Percentiles rank a stretch among this genome's conserved stretches.
These are phyloP conservation scores for Epichloe sp. DNA, from an alignment of 2,329 filamentous ascomycete species.

Conservation along the genomic window DNA sequence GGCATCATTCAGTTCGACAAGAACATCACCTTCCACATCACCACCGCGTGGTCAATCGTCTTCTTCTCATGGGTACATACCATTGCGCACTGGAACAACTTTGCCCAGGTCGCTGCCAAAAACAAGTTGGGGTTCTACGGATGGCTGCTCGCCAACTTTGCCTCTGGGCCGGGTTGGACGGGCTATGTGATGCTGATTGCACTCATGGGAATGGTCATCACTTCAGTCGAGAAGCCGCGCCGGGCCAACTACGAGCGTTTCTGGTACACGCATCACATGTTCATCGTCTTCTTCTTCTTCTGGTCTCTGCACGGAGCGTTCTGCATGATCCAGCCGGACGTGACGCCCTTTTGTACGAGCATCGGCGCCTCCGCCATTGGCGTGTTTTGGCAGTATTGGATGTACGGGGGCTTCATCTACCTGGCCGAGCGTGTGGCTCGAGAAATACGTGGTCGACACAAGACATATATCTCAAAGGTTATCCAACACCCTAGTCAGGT, in stretches of 20 bases:
- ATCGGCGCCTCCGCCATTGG: slow-evolving; percentile 53
- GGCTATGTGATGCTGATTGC: slow-evolving; percentile 74
- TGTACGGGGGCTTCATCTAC: slow-evolving; percentile 75
- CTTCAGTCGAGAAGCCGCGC: slow-evolving; percentile 63
- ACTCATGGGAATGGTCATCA: slow-evolving; percentile 65
- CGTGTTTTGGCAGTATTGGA: slow-evolving; percentile 85
- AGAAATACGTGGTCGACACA: slow-evolving; percentile 67
- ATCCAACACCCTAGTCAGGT: slow-evolving; percentile 83
- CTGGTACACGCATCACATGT: slow-evolving; percentile 84
- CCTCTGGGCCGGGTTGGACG: slow-evolving; percentile 72
- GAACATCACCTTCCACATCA: slow-evolving; percentile 81
- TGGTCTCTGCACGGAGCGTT: slow-evolving; percentile 84
- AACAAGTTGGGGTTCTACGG: slow-evolving; percentile 68
- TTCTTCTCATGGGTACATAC: slow-evolving; percentile 83
- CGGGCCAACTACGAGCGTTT: slow-evolving; percentile 79
- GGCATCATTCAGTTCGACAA: slow-evolving; percentile 82
- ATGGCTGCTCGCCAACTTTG: slow-evolving; percentile 63
- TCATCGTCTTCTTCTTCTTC: slow-evolving; percentile 79
- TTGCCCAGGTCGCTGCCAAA: slow-evolving; percentile 61
- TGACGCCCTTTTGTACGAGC: slow-evolving; percentile 60
- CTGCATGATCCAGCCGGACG: slow-evolving; percentile 81
- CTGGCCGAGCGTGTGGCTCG: slow-evolving; percentile 66
- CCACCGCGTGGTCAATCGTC: slow-evolving; percentile 74
- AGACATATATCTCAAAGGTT: slow-evolving; percentile 79
- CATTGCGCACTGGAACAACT: slow-evolving; percentile 78